phyloP scores from a whole-genome alignment of 169 alveolate genomes.

The Plasmodium yoelii region DNA sequence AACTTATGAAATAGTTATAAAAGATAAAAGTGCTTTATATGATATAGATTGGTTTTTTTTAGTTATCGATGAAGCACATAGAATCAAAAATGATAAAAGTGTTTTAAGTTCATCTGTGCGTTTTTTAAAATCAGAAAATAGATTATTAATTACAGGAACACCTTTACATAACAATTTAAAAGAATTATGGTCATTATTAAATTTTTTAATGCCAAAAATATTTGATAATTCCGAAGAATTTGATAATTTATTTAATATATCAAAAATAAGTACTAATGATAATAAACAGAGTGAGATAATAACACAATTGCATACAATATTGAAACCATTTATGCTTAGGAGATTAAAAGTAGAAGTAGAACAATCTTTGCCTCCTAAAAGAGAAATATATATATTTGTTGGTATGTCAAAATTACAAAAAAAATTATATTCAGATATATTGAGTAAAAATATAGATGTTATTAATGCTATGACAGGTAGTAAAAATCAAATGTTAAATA shows the following conservation, averaged over 20 bases:
- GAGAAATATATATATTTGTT: conserved; percentile 91
- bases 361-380: conserved; percentile 96
- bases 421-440: conserved; percentile 93
- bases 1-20: conserved; percentile 94
- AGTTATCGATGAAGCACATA: conserved; percentile 99
- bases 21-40: conserved; percentile 93
- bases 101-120: conserved; percentile 93
- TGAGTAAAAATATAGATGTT: conserved; percentile 87
- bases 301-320: conserved; percentile 95
- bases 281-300: conserved; percentile 85
- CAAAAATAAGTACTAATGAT: conserved; percentile 77
- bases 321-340: conserved; percentile 98
- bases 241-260: conserved; percentile 94
- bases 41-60: conserved; percentile 95
- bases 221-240: conserved; percentile 97
- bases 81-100: conserved; percentile 96
- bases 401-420: conserved; percentile 96
- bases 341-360: conserved; percentile 98
- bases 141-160: conserved; percentile 98
- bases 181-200: conserved; percentile 98
- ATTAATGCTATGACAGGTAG: conserved; percentile 81
- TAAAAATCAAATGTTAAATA: conserved; percentile 92
- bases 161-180: conserved; percentile 98
- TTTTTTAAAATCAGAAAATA: conserved; percentile 93
- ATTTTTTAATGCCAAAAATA: conserved; percentile 97